Percentiles rank a stretch among this genome's conserved stretches.
These are phyloP conservation scores for Aspergillus udagawae DNA, from an alignment of 2,329 filamentous ascomycete genomes.

Conservation along the genomic window DNA sequence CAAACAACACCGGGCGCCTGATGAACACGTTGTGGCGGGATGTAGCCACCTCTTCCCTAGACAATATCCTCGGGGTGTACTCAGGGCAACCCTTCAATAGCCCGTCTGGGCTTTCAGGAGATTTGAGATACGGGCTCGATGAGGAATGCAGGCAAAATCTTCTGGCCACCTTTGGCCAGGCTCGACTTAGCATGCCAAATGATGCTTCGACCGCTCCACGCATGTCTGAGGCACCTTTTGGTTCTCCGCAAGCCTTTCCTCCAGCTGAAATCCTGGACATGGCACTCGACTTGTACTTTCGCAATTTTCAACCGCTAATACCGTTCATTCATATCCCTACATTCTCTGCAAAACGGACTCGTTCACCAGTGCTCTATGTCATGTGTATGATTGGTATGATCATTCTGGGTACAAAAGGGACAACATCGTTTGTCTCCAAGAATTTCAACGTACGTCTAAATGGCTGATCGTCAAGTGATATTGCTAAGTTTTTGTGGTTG, in stretches of 20 bases:
- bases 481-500: constrained; percentile 7
- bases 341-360: constrained; percentile 48
- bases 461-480: neutral
- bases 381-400: constrained; percentile 54
- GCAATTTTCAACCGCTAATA: constrained; percentile 50
- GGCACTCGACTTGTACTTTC: constrained; percentile 52
- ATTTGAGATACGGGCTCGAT: constrained; percentile 36
- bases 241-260: constrained; percentile 38
- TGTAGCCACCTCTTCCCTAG: constrained; percentile 30
- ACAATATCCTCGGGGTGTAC: constrained; percentile 38
- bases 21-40: constrained; percentile 43
- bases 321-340: constrained; percentile 53
- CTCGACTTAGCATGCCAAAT: constrained; percentile 15
- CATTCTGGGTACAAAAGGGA: constrained; percentile 50
- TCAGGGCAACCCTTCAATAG: constrained; percentile 17
- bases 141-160: constrained; percentile 41
- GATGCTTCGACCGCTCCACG: constrained; percentile 16
- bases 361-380: constrained; percentile 45
- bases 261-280: constrained; percentile 53
- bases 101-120: constrained; percentile 22
- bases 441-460: constrained; percentile 38
- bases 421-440: constrained; percentile 46
- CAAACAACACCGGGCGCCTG: constrained; percentile 35
- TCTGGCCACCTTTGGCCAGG: constrained; percentile 33
- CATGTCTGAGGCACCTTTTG: constrained; percentile 18